Evolutionary conservation across 1,284 basidiomycete genomes (phyloP).

Genomic region (Sporisorium scitamineum): DNA sequence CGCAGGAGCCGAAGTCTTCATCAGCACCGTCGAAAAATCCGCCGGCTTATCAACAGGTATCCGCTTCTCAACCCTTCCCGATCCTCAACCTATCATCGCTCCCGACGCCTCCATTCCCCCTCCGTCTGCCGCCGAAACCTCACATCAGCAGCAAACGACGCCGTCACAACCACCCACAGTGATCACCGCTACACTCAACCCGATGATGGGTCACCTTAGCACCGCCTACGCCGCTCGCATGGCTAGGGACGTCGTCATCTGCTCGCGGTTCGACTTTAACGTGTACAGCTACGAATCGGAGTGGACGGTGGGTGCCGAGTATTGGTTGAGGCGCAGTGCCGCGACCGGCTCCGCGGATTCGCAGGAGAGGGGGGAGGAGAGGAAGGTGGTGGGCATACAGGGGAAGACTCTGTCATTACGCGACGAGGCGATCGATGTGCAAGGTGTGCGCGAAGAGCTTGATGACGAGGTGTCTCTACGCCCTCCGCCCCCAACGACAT

Average conservation of each 20-base stretch:
- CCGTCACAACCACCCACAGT: constrained; percentile 81
- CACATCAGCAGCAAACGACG: constrained; percentile 57
- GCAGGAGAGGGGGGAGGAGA: not conserved
- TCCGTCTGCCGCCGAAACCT: too few species aligned
- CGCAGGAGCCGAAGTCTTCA: constrained; percentile 91
- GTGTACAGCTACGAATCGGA: constrained; percentile 96
- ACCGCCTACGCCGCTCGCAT: constrained; percentile 90
- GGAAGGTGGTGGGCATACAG: not conserved
- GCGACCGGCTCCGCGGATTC: too few species aligned
- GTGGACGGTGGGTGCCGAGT: constrained; percentile 79
- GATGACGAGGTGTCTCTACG: too few species aligned
- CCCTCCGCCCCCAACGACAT: not conserved
- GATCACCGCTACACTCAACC: constrained; percentile 93
- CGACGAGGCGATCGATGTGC: not conserved
- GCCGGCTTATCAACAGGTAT: constrained; percentile 94
- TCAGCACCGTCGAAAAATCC: constrained; percentile 91
- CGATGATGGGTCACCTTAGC: constrained; percentile 93
- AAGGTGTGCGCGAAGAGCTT: too few species aligned
- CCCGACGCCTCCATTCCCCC: not conserved
- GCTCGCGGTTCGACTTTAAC: constrained; percentile 95
- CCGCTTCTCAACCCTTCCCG: constrained; percentile 88
- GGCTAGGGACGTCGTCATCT: constrained; percentile 85
- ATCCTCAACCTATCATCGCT: constrained; percentile 70
- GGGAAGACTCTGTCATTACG: not conserved
- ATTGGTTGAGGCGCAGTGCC: constrained; percentile 46